Base-by-base conservation (phyloP, 2,329 filamentous ascomycete genomes). In the Fusarium floridanum region DNA sequence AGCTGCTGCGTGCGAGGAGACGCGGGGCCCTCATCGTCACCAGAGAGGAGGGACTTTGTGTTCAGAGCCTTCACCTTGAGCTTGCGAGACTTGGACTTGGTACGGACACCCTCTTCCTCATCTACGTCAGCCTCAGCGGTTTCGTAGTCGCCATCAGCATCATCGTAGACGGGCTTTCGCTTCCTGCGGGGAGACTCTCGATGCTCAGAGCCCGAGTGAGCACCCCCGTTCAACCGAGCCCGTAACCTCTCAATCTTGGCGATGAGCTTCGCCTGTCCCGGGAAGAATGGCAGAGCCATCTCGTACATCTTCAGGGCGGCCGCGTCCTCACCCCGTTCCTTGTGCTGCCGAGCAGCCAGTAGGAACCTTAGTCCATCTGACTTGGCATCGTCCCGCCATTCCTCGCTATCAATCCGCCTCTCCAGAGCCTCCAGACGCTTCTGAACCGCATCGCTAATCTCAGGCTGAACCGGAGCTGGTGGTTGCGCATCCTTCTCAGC, bases 261-360 rank as follows among this genome's bases (percentile, higher is more conserved):
- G 36, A 92, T 77, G 36, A 95, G 86, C 83, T 96, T 98, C 59
- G 91, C 88, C 80, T 98, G 97, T 1, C 91, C 92, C 0, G 95
- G 95, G 77, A 98, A 98, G 83, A 91, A 97, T 0, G 94, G 93
- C 62, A 95, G 84, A 0, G 96, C 96, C 73, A 94, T 86, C 81
- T 96, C 92, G 80, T 97, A 98, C 91, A 97, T 96, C 76, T 91
- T 91, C 69, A 98, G 84, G 0, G 95, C 95, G 37, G 90, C 93
- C 5, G 86, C 86, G 61, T 97, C 91, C 76, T 98, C 94, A 2
- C 95, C 95, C 5, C 91, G 89, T 62, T 95, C 94, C 80, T 95
- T 95, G 79, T 97, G 94, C 81, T 98, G 95, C 75, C 97, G 94
- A 1, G 95, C 96, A 88, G 97, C 95, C n/a, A 98, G 87, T 37